Evolutionary conservation across 495 filamentous ascomycete species (phyloP), one percentile per base, ranked within the genome.

Genomic region (Hypoxylon fragiforme): DNA sequence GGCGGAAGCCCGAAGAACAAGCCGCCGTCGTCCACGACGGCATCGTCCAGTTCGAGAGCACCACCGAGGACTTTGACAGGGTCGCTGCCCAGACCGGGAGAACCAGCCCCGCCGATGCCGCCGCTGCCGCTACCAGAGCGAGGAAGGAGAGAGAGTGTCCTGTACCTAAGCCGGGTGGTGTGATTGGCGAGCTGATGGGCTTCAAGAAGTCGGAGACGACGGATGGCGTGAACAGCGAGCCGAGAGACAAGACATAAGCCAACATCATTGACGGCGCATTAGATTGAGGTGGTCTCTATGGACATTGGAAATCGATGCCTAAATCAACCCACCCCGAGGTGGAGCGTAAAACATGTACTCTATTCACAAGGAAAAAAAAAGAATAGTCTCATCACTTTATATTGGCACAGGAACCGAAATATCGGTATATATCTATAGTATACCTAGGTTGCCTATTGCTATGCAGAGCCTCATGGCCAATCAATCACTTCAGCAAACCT

Each of bases 151-250:
- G 62, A 28, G 65, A 91, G 66, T 96, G 91, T 62, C 91, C 90
- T 0, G 85, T 96, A 1, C 91, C 91, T 3, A 95, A 95, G 63
- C 91, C 90, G 0, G 75, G 80, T 13, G 90, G 89, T 7, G 67
- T 89, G 9, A 70, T 94, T 44, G 88, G 88, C 15, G 80, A 87
- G 65, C 62, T 92, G 31, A 70, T 96, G 56, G 90, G 90, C 0
- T 86, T 94, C 61, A 77, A 67, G 20, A 65, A 63, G 37, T 49
- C 56, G 13, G 43, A 67, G 35, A 36, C 43, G 20, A 35, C 35
- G 43, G 31, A 12, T 3, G 52, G 56, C 7, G 37, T 12, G 19
- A 44, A 51, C 20, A 32, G 16, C n/a, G 32, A 18, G 22, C 41
- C 28, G 22, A 39, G 13, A 13, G 51, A 53, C 14, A 22, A 62